phyloP scores from a whole-genome alignment of 1,284 basidiomycete species.

The Entoloma clypeatum region DNA sequence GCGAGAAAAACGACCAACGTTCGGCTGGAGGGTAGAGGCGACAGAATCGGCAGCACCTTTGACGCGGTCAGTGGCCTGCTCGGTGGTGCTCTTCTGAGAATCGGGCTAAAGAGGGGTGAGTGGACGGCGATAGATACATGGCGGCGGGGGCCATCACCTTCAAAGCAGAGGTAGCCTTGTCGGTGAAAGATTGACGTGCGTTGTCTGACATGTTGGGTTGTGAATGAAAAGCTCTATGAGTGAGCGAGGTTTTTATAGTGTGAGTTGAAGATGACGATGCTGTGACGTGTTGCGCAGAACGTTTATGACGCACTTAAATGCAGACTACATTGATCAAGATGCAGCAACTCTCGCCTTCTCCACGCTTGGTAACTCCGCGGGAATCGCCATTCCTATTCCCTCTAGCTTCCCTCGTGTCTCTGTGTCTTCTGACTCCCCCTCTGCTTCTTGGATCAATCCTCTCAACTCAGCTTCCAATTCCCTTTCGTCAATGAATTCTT shows the following conservation, averaged over 20 bases:
- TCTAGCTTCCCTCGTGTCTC: conserved; percentile 17
- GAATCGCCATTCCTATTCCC: conserved; percentile 9
- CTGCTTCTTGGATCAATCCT: conserved; percentile 46
- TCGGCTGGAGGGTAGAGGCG: conserved; percentile 41
- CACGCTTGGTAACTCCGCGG: conserved; percentile 5
- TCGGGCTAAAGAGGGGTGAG: conserved; percentile 37
- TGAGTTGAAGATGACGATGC: no score
- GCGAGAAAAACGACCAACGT: conserved; percentile 26
- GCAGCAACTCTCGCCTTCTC: conserved; percentile 8
- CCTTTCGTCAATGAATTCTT: conserved; percentile 48
- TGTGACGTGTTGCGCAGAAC: no score
- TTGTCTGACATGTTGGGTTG: conserved; percentile 48
- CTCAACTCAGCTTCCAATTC: conserved; percentile 62
- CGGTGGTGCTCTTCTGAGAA: conserved; percentile 50
- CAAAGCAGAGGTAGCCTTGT: conserved; percentile 45
- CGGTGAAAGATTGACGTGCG: conserved; percentile 48
- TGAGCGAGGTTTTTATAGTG: no score
- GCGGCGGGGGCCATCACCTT: conserved; percentile 32
- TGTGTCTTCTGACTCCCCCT: conserved; percentile 10
- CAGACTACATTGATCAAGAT: no score
- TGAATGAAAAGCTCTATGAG: no score
- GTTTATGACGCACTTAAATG: no score
- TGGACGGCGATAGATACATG: not conserved
- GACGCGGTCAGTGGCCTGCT: conserved; percentile 52
- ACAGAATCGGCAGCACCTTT: conserved; percentile 41